A percentile compares a stretch with the other conserved stretches of the same genome.
phyloP scores from a whole-genome alignment of 1,284 basidiomycete genomes.

The Rhodotorula glutinis region DNA sequence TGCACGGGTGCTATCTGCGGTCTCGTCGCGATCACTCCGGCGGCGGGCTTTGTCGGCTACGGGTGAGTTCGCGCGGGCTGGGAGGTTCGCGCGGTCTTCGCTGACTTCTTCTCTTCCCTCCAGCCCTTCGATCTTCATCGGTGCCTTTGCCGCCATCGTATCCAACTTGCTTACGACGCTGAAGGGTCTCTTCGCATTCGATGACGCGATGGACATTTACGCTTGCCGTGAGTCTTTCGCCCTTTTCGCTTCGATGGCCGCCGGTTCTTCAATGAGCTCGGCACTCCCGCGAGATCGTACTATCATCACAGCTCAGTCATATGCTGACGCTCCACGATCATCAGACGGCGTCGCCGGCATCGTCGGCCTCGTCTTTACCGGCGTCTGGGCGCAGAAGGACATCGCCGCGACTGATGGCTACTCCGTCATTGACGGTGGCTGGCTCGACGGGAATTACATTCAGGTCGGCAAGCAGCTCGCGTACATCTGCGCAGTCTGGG shows the following conservation, averaged over 20 bases:
- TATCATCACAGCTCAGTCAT: no score
- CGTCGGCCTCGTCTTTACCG: slow-evolving; percentile 79
- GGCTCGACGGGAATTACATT: slow-evolving; percentile 63
- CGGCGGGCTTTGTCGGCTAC: slow-evolving; percentile 54
- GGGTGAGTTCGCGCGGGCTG: slow-evolving; percentile 37
- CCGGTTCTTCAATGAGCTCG: no score
- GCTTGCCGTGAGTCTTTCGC: slow-evolving; percentile 17
- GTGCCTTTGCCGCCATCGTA: slow-evolving; percentile 66
- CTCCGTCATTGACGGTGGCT: slow-evolving; percentile 61
- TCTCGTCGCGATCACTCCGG: slow-evolving; percentile 71
- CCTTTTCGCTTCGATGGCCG: neutral
- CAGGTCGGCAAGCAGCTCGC: slow-evolving; percentile 79
- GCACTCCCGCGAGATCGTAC: no score
- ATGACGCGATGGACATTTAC: slow-evolving; percentile 58
- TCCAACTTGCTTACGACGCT: slow-evolving; percentile 86
- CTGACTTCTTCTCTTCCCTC: neutral
- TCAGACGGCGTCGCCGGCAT: slow-evolving; percentile 75
- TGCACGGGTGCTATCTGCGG: slow-evolving; percentile 62
- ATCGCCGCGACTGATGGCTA: slow-evolving; percentile 70
- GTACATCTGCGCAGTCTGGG: slow-evolving; percentile 68
- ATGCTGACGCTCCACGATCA: slow-evolving; percentile 45
- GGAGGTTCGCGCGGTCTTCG: neutral
- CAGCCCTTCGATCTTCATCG: slow-evolving; percentile 64
- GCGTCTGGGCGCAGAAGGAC: slow-evolving; percentile 71
- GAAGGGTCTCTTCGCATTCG: slow-evolving; percentile 57